phyloP scores from a whole-genome alignment of 306 rosid genomes.

The Glycine latifolia region DNA sequence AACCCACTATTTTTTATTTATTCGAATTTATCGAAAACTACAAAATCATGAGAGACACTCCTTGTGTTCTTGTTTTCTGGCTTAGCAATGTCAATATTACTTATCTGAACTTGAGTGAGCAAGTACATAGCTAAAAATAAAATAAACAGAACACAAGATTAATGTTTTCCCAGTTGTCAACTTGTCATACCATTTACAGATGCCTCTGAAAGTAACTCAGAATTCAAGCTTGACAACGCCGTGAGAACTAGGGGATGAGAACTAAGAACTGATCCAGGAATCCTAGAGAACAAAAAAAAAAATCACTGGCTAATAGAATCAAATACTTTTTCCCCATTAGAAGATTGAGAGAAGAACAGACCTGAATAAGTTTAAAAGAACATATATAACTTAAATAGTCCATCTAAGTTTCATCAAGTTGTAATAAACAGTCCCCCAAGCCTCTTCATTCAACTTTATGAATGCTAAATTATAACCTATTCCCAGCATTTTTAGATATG shows the following conservation, averaged over 20 bases:
- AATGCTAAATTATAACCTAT: slow-evolving; percentile 1
- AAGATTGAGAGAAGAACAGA: slow-evolving; percentile 11
- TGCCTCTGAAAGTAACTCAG: slow-evolving; percentile 93
- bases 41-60: too few relatives aligned
- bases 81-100: too few relatives aligned
- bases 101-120: too few relatives aligned
- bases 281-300: slow-evolving; percentile 61
- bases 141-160: slow-evolving; percentile 8
- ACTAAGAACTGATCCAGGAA: slow-evolving; percentile 89
- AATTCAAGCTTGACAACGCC: slow-evolving; percentile 90
- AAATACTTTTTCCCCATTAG: neutral
- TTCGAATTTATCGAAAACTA: too few relatives aligned
- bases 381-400: slow-evolving; percentile 2
- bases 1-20: neutral
- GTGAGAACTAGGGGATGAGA: slow-evolving; percentile 93
- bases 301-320: slow-evolving; percentile 6
- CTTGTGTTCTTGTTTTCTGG: too few relatives aligned
- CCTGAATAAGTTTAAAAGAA: neutral
- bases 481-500: slow-evolving; percentile 18
- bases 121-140: neutral
- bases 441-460: neutral
- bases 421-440: slow-evolving; percentile 14
- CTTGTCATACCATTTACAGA: slow-evolving; percentile 85
- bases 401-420: slow-evolving; percentile 29
- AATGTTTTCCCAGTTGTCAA: slow-evolving; percentile 28